phyloP scores from a whole-genome alignment of 78 protist genomes.

The Thecamonas trahens region DNA sequence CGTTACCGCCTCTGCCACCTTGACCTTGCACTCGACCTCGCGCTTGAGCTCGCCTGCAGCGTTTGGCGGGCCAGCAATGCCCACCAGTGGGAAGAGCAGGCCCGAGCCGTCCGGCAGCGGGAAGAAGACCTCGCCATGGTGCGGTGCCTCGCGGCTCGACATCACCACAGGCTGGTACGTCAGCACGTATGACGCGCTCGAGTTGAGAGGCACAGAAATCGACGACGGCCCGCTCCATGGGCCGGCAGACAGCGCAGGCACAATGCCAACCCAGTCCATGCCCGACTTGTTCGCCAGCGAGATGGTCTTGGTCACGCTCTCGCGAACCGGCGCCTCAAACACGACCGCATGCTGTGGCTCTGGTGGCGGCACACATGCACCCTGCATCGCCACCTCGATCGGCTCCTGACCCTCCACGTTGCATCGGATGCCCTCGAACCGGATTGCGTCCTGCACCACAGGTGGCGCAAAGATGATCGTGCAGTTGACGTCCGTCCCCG shows the following conservation, averaged over 20 bases:
- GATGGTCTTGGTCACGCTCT: conserved; percentile 1
- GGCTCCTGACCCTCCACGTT: conserved; percentile 10
- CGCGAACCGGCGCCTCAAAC: conserved; percentile 39
- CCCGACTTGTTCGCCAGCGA: conserved; percentile 3
- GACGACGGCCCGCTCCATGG: conserved; percentile 31
- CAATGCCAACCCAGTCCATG: conserved; percentile 46
- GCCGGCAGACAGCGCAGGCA: no score
- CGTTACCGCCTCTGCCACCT: background rate
- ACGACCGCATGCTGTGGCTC: background rate
- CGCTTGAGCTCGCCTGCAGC: background rate
- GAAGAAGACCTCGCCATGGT: conserved; percentile 47
- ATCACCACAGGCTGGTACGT: conserved; percentile 48
- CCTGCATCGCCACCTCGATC: conserved; percentile 28
- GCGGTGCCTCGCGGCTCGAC: conserved; percentile 10
- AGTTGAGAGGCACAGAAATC: conserved; percentile 4
- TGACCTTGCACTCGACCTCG: conserved; percentile 10
- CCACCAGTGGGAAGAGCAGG: conserved; percentile 27
- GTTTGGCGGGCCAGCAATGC: conserved; percentile 33
- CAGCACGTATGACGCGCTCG: conserved; percentile 4
- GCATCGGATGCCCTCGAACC: conserved; percentile 14
- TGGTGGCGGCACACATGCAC: conserved; percentile 23
- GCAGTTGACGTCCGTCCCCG: conserved; percentile 44
- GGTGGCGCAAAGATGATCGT: conserved; percentile 37
- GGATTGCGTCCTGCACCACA: conserved; percentile 5
- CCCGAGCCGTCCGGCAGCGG: conserved; percentile 73